Conservation (phyloP, 768 basidiomycete species). For the Leccinum subgranulosum region DNA sequence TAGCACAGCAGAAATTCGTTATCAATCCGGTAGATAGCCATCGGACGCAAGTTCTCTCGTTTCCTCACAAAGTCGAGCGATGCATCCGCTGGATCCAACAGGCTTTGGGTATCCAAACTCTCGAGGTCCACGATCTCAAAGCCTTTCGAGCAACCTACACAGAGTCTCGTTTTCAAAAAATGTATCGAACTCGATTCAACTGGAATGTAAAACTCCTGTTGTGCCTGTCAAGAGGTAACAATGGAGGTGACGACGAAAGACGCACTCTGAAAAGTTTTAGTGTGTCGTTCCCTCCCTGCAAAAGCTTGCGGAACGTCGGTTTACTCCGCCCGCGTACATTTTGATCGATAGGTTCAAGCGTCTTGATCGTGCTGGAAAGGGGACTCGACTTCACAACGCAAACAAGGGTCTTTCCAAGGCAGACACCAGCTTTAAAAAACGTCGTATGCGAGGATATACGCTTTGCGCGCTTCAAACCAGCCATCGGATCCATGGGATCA, state of each 20-base stretch:
- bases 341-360: conserved; percentile 94
- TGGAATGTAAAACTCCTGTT: conserved; percentile 96
- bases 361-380: conserved; percentile 95
- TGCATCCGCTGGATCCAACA: conserved; percentile 89
- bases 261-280: conserved; percentile 85
- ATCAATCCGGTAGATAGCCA: conserved; percentile 95
- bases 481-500: conserved; percentile 85
- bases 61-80: conserved; percentile 92
- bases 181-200: conserved; percentile 96
- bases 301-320: conserved; percentile 90
- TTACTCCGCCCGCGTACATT: conserved; percentile 72
- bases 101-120: conserved; percentile 92
- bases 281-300: conserved; percentile 94
- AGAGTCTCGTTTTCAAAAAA: conserved; percentile 95
- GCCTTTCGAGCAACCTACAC: conserved; percentile 94
- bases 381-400: conserved; percentile 97
- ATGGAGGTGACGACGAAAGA: background rate
- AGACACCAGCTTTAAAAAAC: conserved; percentile 96
- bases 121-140: conserved; percentile 99
- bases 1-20: conserved; percentile 97
- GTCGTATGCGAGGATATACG: conserved; percentile 94
- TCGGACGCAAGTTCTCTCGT: conserved; percentile 82
- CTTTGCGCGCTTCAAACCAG: conserved; percentile 90
- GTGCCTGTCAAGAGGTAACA: background rate
- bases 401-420: conserved; percentile 86